phyloP scores from a whole-genome alignment of 2,329 filamentous ascomycete genomes.

The Biscogniauxia sp. region DNA sequence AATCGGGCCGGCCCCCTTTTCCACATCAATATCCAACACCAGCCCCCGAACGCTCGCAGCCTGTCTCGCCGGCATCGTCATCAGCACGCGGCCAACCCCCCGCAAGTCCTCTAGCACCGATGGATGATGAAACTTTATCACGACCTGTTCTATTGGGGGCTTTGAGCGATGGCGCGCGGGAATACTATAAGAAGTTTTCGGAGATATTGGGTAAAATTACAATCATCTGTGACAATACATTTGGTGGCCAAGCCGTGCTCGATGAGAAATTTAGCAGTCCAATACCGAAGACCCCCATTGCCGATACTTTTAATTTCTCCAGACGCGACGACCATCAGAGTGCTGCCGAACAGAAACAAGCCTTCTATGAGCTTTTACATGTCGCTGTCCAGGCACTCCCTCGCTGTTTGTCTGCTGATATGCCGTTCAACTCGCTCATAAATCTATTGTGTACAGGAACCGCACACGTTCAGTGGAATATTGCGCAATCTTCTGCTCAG shows the following conservation, averaged over 20 bases:
- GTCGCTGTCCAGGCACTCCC: constrained; percentile 94
- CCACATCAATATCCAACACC: constrained; percentile 61
- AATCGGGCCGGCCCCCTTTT: constrained; percentile 76
- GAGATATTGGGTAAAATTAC: constrained; percentile 95
- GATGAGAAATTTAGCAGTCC: constrained; percentile 91
- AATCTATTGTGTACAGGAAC: constrained; percentile 95
- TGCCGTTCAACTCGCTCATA: constrained; percentile 89
- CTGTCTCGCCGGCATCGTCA: constrained; percentile 48
- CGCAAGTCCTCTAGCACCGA: constrained; percentile 25
- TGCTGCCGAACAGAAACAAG: constrained; percentile 79
- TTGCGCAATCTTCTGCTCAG: constrained; percentile 86
- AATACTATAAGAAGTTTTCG: constrained; percentile 88
- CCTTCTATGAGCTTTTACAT: constrained; percentile 92
- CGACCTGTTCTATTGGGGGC: constrained; percentile 58
- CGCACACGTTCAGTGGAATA: constrained; percentile 88
- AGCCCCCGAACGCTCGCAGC: constrained; percentile 42
- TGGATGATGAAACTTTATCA: constrained; percentile 64
- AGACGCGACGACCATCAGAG: constrained; percentile 75
- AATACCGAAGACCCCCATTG: constrained; percentile 89
- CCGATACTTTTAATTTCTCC: constrained; percentile 89
- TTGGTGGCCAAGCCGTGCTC: constrained; percentile 90
- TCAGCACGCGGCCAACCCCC: constrained; percentile 33
- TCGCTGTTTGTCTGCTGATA: constrained; percentile 85
- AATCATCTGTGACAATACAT: constrained; percentile 93
- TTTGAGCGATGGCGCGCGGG: constrained; percentile 73